Evolutionary conservation across 257 asterid genomes (phyloP).

Genomic region (Hygrophila difformis): DNA sequence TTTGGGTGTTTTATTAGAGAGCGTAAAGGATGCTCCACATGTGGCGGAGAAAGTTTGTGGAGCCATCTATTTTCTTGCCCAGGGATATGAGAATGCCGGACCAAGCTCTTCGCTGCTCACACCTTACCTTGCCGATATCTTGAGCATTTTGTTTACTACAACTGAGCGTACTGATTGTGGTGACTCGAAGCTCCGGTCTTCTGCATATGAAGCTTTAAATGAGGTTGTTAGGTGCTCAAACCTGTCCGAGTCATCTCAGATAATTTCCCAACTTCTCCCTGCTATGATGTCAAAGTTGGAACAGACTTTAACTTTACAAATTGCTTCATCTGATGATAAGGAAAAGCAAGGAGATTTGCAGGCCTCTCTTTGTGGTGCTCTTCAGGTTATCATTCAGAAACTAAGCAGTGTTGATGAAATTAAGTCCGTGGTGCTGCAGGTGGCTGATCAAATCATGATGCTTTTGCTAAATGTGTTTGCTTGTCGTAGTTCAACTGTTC

Average conservation of each 20-base stretch:
- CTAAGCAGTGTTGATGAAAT: constrained; percentile 52
- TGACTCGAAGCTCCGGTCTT: constrained; percentile 61
- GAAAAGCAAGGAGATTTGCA: constrained; percentile 85
- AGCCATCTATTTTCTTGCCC: constrained; percentile 74
- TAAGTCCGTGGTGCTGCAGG: constrained; percentile 51
- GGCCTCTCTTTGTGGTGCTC: constrained; percentile 80
- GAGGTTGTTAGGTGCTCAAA: constrained; percentile 70
- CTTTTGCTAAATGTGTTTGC: constrained; percentile 69
- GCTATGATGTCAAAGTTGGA: constrained; percentile 62
- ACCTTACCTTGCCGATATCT: too few species aligned
- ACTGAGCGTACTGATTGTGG: constrained; percentile 64
- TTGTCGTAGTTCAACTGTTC: constrained; percentile 77
- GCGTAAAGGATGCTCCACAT: constrained; percentile 64
- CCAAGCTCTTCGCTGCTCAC: too few species aligned
- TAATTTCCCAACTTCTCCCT: constrained; percentile 57
- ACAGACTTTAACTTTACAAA: constrained; percentile 45
- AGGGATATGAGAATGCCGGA: too few species aligned
- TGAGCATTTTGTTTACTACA: constrained; percentile 42
- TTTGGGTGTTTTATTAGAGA: constrained; percentile 49
- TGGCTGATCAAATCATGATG: constrained; percentile 65
- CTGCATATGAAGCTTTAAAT: constrained; percentile 76
- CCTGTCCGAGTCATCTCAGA: constrained; percentile 51
- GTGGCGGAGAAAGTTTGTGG: constrained; percentile 82
- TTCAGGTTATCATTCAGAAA: constrained; percentile 79
- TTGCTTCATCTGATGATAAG: constrained; percentile 61